Percentiles rank a stretch among this genome's conserved stretches.
phyloP scores from a whole-genome alignment of 163 green algal genomes.

The Scenedesmus sp. region DNA sequence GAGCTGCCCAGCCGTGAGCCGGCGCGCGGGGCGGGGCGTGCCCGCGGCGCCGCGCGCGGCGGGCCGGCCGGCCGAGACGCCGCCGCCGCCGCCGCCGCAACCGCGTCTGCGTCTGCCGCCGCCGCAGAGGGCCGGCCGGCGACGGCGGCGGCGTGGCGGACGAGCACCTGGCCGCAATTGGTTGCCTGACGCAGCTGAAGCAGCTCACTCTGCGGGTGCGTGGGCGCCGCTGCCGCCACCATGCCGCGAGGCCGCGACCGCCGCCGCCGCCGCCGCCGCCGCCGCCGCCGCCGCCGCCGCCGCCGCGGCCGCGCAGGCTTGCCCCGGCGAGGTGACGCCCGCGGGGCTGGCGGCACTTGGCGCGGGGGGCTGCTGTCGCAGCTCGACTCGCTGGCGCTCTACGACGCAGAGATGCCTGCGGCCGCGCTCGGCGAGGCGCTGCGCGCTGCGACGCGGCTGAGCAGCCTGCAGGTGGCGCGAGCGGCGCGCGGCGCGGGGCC shows the following conservation, averaged over 20 bases:
- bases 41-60: no score
- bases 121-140: neutral
- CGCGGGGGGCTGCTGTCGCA: neutral
- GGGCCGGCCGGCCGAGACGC: neutral
- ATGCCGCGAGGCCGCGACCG: neutral
- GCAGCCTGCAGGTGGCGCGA: neutral
- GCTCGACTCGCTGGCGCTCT: no score
- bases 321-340: neutral
- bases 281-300: neutral
- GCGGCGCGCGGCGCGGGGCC: neutral
- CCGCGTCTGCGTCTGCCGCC: neutral
- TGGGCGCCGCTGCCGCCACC: neutral
- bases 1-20: no score
- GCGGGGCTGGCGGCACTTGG: neutral
- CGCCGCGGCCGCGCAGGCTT: neutral
- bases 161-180: slow-evolving; percentile 28
- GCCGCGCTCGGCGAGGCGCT: neutral
- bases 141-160: slow-evolving; percentile 16
- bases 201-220: slow-evolving; percentile 26
- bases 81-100: neutral
- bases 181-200: slow-evolving; percentile 8
- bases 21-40: no score
- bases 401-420: slow-evolving; percentile 17
- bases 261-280: neutral
- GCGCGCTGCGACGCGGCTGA: neutral